A percentile compares a stretch with the other conserved stretches of the same genome.
These are phyloP conservation scores for Delitschia confertaspora DNA, from an alignment of 495 filamentous ascomycete species.

Conservation along the genomic window DNA sequence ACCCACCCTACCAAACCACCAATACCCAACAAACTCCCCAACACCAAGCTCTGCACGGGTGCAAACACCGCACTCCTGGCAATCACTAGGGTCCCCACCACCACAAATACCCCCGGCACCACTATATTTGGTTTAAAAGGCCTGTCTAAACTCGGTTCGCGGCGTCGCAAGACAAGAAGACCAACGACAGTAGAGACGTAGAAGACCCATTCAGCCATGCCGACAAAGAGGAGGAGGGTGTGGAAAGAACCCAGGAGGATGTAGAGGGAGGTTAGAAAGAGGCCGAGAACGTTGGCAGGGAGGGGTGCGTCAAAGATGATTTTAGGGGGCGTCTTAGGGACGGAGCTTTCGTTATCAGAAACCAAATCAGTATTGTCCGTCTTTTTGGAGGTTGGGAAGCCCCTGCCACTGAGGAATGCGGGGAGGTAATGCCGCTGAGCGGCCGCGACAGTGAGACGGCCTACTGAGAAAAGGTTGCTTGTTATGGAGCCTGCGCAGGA, in stretches of 20 bases:
- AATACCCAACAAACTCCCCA: conserved; percentile 10
- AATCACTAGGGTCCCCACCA: conserved; percentile 15
- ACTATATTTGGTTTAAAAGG: conserved; percentile 4
- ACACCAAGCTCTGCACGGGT: conserved; percentile 13
- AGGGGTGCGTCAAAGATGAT: conserved; percentile 4
- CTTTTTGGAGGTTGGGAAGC: conserved; percentile 3
- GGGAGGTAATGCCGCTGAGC: conserved; percentile 19
- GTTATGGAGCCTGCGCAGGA: conserved; percentile 23
- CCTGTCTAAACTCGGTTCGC: conserved; percentile 13
- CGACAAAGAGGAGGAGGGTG: conserved; percentile 18
- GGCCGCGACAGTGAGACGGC: conserved; percentile 18
- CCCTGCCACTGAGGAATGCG: conserved; percentile 4
- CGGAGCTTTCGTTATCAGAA: neutral
- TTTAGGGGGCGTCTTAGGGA: neutral
- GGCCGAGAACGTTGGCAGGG: conserved; percentile 10
- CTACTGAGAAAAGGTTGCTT: conserved; percentile 18
- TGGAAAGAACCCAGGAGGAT: conserved; percentile 18
- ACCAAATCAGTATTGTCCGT: neutral
- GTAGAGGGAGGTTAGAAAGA: conserved; percentile 16
- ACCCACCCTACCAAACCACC: conserved; percentile 6
- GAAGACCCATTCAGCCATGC: conserved; percentile 22
- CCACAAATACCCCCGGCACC: conserved; percentile 11
- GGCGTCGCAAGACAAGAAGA: conserved; percentile 18
- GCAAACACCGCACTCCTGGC: conserved; percentile 17
- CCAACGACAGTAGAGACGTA: conserved; percentile 20